These are phyloP conservation scores for Colletotrichum scovillei DNA, from an alignment of 2,329 filamentous ascomycete genomes.

Conservation along the genomic window DNA sequence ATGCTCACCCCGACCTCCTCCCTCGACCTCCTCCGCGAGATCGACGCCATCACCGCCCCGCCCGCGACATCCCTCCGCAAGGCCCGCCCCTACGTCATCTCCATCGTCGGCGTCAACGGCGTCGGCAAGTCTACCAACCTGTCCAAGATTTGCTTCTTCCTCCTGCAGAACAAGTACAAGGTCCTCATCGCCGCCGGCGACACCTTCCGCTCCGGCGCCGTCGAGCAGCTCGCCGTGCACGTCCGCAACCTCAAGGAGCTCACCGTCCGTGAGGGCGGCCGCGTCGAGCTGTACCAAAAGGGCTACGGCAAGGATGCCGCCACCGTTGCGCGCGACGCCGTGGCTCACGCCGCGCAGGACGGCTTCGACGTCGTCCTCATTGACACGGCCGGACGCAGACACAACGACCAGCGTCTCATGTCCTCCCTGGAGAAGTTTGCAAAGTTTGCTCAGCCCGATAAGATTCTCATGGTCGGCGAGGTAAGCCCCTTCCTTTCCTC, in stretches of 20 bases:
- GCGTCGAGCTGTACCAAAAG: constrained; percentile 94
- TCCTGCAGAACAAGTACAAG: constrained; percentile 96
- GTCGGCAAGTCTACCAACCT: constrained; percentile 98
- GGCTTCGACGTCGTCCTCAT: constrained; percentile 95
- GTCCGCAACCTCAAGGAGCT: constrained; percentile 94
- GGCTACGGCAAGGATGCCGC: constrained; percentile 98
- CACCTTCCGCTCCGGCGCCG: constrained; percentile 96
- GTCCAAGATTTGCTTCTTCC: constrained; percentile 97
- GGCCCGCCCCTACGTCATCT: constrained; percentile 92
- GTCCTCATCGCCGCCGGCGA: constrained; percentile 95
- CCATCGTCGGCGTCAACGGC: constrained; percentile 97
- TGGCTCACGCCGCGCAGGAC: constrained; percentile 79
- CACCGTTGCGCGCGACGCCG: constrained; percentile 92
- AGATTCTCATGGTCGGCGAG: constrained; percentile 94
- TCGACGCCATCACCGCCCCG: constrained; percentile 80
- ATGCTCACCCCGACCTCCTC: constrained; percentile 97
- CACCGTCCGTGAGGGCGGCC: constrained; percentile 82
- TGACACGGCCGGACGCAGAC: constrained; percentile 92
- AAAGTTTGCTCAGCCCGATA: constrained; percentile 94
- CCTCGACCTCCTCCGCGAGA: constrained; percentile 92
- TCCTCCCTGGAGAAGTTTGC: constrained; percentile 97
- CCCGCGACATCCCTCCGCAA: constrained; percentile 71
- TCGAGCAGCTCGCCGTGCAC: constrained; percentile 96
- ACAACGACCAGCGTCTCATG: constrained; percentile 97
- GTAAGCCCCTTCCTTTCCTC: constrained; percentile 48